Evolutionary conservation across 257 asterid species (phyloP), one percentile per base, ranked within the genome.

Genomic region (Agastache rugosa): DNA sequence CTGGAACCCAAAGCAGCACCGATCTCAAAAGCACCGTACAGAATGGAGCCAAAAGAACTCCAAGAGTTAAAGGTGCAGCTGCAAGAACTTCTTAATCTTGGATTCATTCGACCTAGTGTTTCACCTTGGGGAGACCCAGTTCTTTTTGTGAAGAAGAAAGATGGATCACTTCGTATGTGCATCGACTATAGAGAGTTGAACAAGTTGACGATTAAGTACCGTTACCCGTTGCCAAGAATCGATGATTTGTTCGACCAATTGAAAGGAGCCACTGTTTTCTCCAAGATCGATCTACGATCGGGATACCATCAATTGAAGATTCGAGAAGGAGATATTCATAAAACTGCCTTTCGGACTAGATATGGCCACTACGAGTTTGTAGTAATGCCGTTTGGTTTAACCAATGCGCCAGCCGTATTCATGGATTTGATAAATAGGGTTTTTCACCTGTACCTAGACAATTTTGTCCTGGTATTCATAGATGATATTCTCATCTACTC

Each of bases 401-500:
- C 58, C 9, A 66, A 25, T 3, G 29, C 29, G 29, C 29, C 29
- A 25, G 29, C 29, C 29, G 29, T 25, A 25, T 25, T 25, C 22
- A 11, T 42, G 41, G 72, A 22, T 20, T 6, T 44, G 41, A 44
- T 67, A 42, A 44, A 44, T 15, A 7, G 39, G 20, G 55, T 23
- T 0, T 67, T 44, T 22, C 39, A 27, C 2, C 20, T 27, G 0
- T 50, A 47, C 16, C 11, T 48, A 0, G 45, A n/a, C 0, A 0
- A 16, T 4, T 68, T 68, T 15, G 62, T 50, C 0, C 1, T 68
- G 8, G 73, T 48, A 1, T 68, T 68, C 11, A 65, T 65, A 5
- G 55, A 37, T 19, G 71, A 65, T 6, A 65, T 65, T 1, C 17
- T 65, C 4, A 11, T 65, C 4, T 65, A 65, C n/a, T 65, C 31